phyloP scores from a whole-genome alignment of 2,329 filamentous ascomycete species.

The Venturia effusa region DNA sequence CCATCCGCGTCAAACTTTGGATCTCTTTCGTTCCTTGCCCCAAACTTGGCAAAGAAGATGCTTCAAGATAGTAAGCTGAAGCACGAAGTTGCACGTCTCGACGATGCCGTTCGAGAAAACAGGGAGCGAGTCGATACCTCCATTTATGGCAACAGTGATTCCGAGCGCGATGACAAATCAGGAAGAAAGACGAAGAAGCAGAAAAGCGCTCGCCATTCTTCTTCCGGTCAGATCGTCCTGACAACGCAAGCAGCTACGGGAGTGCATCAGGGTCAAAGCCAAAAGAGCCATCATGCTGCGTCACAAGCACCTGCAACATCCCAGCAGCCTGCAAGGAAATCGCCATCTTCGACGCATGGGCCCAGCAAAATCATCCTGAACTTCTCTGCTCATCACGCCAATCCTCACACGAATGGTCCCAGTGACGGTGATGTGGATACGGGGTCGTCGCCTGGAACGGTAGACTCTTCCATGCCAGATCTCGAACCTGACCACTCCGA shows the following conservation, averaged over 20 bases:
- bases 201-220: conserved; percentile 5
- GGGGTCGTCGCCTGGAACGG: conserved; percentile 35
- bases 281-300: not conserved
- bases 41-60: conserved; percentile 30
- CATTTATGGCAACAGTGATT: conserved; percentile 3
- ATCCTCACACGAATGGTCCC: not conserved
- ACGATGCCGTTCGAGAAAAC: not conserved
- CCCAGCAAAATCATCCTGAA: not conserved
- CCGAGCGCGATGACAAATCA: conserved; percentile 6
- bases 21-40: conserved; percentile 28
- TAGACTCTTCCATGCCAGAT: conserved; percentile 36
- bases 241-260: not conserved
- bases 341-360: not conserved
- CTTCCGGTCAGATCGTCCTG: not conserved
- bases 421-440: conserved; percentile 15
- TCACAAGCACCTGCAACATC: not conserved
- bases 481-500: conserved; percentile 41
- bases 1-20: not conserved
- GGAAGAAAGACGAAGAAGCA: conserved; percentile 4
- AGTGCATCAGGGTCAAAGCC: not conserved
- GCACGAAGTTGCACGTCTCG: not conserved
- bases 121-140: conserved; percentile 22
- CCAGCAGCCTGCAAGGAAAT: not conserved
- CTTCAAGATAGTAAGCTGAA: not conserved
- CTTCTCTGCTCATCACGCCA: not conserved